Evolutionary conservation across 306 rosid species (phyloP), one percentile per base, ranked within the genome.

Genomic region (Phaseolus lunatus): DNA sequence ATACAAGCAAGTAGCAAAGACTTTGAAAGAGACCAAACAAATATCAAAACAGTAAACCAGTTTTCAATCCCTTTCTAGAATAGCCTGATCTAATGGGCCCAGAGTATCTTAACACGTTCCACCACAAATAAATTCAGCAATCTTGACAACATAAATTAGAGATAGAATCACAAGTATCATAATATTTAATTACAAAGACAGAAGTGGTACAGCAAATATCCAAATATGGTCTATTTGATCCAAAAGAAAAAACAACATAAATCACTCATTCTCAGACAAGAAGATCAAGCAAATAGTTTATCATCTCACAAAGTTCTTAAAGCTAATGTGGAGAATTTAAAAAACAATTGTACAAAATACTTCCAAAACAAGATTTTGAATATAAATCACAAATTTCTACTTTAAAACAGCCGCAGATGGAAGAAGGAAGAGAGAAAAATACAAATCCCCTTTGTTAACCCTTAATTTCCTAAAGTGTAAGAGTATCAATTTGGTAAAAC

Each of bases 401-500:
- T 45, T 47, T 20, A 50, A 69, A 78, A 47, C 12, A 59, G 22
- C 58, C 35, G 53, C 6, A 12, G 23, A 39, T 35, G 41, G 23
- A 7, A 31, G 37, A 48, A 52, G 24, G 59, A 62, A 29, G 71
- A 14, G 37, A 54, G 64, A 27, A 45, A 27, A 27, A 66, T 54
- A 70, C 62, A 73, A 19, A 62, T 45, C 39, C 23, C 63, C 18
- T 33, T 23, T 22, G 49, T 62, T 41, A 14, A 20, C 14, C 53
- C 50, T 24, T 14, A 70, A 63, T 63, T 43, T 76, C 69, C 52
- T 26, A 72, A 37, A 16, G 24, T 7, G 39, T 8, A 66, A 56
- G 43, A 48, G 9, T 24, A 54, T 66, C 62, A 70, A 54, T 31
- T 70, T 52, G 16, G 72, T 71, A 44, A 77, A 76, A 76, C 64